Base-by-base conservation (phyloP, 208 protist species). In the Leishmania martiniquensis region DNA sequence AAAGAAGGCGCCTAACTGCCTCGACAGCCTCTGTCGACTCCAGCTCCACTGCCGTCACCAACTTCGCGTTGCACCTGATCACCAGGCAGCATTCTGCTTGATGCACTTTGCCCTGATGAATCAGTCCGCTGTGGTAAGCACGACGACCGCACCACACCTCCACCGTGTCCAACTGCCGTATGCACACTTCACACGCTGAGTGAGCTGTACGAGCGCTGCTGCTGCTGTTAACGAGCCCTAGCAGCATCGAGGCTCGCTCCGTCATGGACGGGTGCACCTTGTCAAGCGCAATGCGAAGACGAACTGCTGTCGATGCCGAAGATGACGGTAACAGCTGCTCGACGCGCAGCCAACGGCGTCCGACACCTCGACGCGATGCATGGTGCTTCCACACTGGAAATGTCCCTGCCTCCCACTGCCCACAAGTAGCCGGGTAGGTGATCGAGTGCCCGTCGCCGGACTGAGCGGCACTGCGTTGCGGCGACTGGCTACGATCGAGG, bases 381-480 rank as follows among this genome's bases (percentile, higher is more conserved):
- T 94, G 90, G 65, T 94, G 90, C 77, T 94, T 94, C 76, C 82
- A 76, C 6, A 92, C 79, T 74, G 68, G 68, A 67, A 84, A 92
- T 6, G n/a, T 37, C 44, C 51, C 22, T 34, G 49, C 65, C 34
- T 51, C 65, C 1, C 22, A 51, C 25, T 69, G 20, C 37, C 65
- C 42, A n/a, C 2, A n/a, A 47, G 44, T 29, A 20, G 37, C 4
- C 7, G 65, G 2, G 25, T 34, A 51, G 65, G 4, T 69, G 65
- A 37, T 69, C n/a, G 39, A 29, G 42, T 29, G 37, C 29, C 13
- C 71, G n/a, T 25, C 25, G 55, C 29, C 71, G 12, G 37, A 34
- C 10, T 17, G 55, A 7, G 71, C 22, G 42, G 22, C 0, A 22
- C 32, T 37, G 25, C 39, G 62, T 44, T 75, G 67, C 76, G 32